These are phyloP conservation scores for Eimeria maxima DNA, from an alignment of 169 alveolate genomes.

Conservation along the genomic window DNA sequence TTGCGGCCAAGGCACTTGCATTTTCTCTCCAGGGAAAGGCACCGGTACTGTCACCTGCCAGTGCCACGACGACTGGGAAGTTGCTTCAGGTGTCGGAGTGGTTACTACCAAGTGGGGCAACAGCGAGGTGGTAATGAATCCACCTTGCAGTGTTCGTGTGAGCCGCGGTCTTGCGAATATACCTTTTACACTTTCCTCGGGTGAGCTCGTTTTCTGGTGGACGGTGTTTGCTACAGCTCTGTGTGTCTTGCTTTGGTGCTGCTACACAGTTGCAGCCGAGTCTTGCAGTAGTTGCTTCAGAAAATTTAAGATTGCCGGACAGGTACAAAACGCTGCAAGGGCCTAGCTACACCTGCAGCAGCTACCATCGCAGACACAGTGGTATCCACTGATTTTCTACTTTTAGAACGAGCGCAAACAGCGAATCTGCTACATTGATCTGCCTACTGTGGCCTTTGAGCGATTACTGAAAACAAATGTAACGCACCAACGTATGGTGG, in stretches of 20 bases:
- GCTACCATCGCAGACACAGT: not conserved
- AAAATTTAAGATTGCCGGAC: constrained; percentile 34
- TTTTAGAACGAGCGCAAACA: not conserved
- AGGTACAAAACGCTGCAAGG: constrained; percentile 44
- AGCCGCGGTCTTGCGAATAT: constrained; percentile 78
- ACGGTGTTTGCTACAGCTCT: constrained; percentile 62
- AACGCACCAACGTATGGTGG: too few relatives aligned
- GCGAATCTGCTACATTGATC: not conserved
- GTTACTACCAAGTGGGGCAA: constrained; percentile 73
- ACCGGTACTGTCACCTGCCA: constrained; percentile 82
- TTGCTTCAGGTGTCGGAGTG: constrained; percentile 72
- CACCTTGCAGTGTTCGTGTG: constrained; percentile 76
- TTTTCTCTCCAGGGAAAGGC: constrained; percentile 77
- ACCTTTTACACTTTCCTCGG: constrained; percentile 62
- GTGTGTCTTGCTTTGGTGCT: constrained; percentile 74
- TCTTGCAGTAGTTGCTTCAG: constrained; percentile 53
- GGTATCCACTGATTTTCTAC: not conserved
- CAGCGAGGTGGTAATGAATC: constrained; percentile 76
- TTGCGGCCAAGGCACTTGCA: constrained; percentile 81
- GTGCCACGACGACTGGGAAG: constrained; percentile 80
- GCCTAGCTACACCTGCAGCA: not conserved
- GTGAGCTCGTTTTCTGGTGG: constrained; percentile 82
- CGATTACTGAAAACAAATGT: not conserved
- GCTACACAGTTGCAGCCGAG: constrained; percentile 80
- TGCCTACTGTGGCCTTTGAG: not conserved